These are phyloP conservation scores for Colletotrichum sp. DNA, from an alignment of 2,329 filamentous ascomycete genomes.

Conservation along the genomic window DNA sequence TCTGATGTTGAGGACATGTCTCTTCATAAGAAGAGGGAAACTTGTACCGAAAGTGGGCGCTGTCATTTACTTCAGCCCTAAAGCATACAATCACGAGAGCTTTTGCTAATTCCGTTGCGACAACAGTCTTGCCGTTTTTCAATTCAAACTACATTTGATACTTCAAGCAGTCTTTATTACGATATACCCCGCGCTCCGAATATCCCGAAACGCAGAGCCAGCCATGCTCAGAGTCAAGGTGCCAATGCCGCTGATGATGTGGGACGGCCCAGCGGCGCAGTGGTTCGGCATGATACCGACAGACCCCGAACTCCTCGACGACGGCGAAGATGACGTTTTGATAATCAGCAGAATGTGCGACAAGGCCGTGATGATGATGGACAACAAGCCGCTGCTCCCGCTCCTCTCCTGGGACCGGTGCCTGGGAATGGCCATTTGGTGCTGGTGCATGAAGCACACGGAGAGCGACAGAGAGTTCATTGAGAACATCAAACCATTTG, in stretches of 20 bases:
- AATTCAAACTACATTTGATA: constrained; percentile 13
- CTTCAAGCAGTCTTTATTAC: constrained; percentile 14
- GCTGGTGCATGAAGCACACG: constrained; percentile 6
- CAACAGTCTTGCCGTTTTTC: constrained; percentile 8
- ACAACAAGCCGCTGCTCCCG: constrained; percentile 2
- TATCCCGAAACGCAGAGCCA: constrained; percentile 7
- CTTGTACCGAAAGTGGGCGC: background rate
- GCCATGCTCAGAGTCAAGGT: background rate
- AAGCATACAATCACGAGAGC: too few species aligned
- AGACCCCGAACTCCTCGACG: background rate
- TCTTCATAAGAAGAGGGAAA: background rate
- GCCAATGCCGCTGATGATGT: background rate
- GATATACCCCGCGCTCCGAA: background rate
- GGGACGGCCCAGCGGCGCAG: background rate
- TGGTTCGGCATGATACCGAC: background rate
- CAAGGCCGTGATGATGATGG: background rate
- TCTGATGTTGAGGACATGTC: background rate
- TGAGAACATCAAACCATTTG: constrained; percentile 11
- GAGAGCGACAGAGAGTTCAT: constrained; percentile 12
- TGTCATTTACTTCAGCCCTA: background rate
- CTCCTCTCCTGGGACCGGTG: constrained; percentile 8
- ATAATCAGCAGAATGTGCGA: constrained; percentile 8
- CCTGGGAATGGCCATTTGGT: constrained; percentile 13
- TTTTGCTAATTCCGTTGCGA: background rate
- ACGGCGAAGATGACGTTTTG: background rate